Evolutionary conservation across 192 early-diverging fungal genomes (phyloP).

Genomic region (Chytriomyces hyalinus): DNA sequence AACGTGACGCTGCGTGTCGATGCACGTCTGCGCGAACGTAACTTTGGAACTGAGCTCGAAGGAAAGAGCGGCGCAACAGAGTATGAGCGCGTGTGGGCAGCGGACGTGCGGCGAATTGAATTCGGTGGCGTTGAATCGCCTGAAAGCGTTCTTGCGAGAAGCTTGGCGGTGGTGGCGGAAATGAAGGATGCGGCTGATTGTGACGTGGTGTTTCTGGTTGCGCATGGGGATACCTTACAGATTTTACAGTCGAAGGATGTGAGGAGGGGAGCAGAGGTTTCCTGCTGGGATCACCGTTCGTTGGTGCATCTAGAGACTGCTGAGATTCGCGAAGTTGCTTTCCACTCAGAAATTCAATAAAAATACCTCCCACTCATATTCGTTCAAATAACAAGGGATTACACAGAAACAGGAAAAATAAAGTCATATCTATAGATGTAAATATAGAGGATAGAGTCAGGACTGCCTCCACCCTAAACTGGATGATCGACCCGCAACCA

Average conservation of each 20-base stretch:
- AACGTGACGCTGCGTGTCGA: background rate
- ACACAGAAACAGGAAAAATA: background rate
- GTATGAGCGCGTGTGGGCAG: constrained; percentile 52
- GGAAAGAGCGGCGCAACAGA: constrained; percentile 46
- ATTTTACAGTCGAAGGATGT: constrained; percentile 9
- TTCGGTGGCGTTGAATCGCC: constrained; percentile 12
- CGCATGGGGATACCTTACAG: constrained; percentile 37
- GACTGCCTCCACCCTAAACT: constrained; percentile 23
- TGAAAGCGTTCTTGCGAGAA: background rate
- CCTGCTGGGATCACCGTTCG: constrained; percentile 8
- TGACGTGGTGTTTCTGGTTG: constrained; percentile 15
- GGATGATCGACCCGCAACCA: background rate
- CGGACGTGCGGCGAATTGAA: constrained; percentile 34
- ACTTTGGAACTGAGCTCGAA: constrained; percentile 60
- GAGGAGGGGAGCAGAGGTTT: background rate
- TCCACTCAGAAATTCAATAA: background rate
- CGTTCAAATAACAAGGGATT: background rate
- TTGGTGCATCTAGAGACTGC: constrained; percentile 22
- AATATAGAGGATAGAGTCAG: background rate
- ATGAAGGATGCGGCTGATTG: background rate
- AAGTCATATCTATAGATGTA: background rate
- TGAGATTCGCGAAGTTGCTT: constrained; percentile 5
- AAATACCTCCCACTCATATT: no score
- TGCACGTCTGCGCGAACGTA: constrained; percentile 56
- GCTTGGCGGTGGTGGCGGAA: background rate